phyloP scores from a whole-genome alignment of 495 filamentous ascomycete species.

The Trichoderma parareesei region DNA sequence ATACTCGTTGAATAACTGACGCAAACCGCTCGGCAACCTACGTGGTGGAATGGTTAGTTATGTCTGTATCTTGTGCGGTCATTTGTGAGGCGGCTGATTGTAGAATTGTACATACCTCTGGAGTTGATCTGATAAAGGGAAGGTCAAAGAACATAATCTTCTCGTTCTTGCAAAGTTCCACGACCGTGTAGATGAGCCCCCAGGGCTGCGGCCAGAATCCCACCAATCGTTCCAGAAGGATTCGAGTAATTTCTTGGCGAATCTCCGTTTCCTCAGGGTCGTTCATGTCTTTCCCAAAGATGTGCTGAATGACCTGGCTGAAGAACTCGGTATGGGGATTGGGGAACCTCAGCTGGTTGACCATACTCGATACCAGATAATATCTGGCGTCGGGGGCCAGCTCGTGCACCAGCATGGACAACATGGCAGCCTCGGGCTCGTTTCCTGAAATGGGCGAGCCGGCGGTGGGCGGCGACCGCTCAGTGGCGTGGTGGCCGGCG shows the following conservation, averaged over 20 bases:
- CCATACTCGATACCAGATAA: conserved; percentile 73
- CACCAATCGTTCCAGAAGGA: conserved; percentile 78
- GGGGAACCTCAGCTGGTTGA: conserved; percentile 85
- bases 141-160: conserved; percentile 85
- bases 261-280: conserved; percentile 76
- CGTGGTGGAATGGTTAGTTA: background rate
- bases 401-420: conserved; percentile 66
- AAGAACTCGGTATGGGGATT: conserved; percentile 92
- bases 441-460: conserved; percentile 56
- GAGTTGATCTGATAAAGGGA: conserved; percentile 80
- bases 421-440: conserved; percentile 57
- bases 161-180: conserved; percentile 86
- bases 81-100: background rate
- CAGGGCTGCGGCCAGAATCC: conserved; percentile 93
- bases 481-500: conserved; percentile 64
- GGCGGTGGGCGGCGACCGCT: conserved; percentile 45
- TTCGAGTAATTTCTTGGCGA: conserved; percentile 79
- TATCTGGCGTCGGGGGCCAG: conserved; percentile 73
- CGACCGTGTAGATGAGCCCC: conserved; percentile 83
- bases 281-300: conserved; percentile 71
- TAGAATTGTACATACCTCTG: conserved; percentile 54
- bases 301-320: conserved; percentile 72
- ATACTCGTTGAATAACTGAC: conserved; percentile 3
- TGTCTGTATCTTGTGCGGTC: background rate
- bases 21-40: conserved; percentile 16